These are phyloP conservation scores for Fusarium tuaranense DNA, from an alignment of 2,329 filamentous ascomycete species.

Conservation along the genomic window DNA sequence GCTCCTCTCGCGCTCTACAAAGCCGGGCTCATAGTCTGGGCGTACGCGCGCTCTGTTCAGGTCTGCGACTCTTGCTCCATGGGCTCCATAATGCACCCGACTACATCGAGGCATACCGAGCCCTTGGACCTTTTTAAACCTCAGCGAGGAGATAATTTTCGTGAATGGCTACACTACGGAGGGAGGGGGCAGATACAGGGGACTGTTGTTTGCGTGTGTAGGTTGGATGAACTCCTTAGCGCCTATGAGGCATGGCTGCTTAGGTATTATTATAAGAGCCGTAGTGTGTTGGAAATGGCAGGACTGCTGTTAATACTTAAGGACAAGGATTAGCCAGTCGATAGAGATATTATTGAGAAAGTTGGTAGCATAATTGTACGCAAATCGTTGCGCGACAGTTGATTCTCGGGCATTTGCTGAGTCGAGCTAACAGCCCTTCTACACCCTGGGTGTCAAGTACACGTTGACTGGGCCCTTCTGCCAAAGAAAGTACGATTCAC, in stretches of 20 bases:
- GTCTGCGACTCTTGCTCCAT: neutral
- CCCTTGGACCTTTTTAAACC: neutral
- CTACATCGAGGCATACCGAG: neutral
- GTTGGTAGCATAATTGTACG: neutral
- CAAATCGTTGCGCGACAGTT: neutral
- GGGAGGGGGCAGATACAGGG: neutral
- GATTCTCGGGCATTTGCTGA: neutral
- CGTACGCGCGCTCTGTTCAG: neutral
- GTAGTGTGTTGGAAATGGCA: neutral
- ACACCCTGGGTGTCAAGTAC: neutral
- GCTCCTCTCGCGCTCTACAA: neutral
- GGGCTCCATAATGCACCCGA: neutral
- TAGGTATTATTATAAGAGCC: neutral
- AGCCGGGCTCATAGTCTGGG: neutral
- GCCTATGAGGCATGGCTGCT: neutral
- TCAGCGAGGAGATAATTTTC: neutral
- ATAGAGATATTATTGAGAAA: no score
- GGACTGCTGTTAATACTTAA: neutral
- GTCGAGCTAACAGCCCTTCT: neutral
- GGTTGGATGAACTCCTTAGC: neutral
- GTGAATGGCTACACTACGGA: neutral
- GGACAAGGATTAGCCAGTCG: neutral
- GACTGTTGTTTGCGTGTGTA: neutral
- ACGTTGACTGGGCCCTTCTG: neutral
- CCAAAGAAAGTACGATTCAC: conserved; percentile 1